These are phyloP conservation scores for Penicillium sp. DNA, from an alignment of 2,329 filamentous ascomycete species.

Conservation along the genomic window DNA sequence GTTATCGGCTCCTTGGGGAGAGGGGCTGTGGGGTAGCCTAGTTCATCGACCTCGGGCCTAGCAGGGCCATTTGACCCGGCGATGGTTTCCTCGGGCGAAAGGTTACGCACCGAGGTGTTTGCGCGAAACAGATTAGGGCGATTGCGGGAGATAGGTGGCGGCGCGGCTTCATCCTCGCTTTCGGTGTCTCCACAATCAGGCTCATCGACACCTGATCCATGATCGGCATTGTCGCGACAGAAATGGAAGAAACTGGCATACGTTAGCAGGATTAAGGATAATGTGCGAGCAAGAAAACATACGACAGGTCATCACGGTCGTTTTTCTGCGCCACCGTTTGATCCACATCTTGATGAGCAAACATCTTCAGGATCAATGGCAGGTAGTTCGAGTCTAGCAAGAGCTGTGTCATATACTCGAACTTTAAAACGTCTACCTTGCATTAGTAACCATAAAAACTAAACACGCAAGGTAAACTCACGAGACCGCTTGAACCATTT, in stretches of 20 bases:
- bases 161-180: slow-evolving; percentile 71
- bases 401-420: slow-evolving; percentile 91
- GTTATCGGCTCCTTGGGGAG: slow-evolving; percentile 73
- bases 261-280: background rate
- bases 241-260: slow-evolving; percentile 79
- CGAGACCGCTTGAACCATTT: slow-evolving; percentile 97
- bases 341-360: slow-evolving; percentile 92
- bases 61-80: slow-evolving; percentile 29
- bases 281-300: slow-evolving; percentile 29
- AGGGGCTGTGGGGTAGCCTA: slow-evolving; percentile 73
- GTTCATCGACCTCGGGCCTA: slow-evolving; percentile 72
- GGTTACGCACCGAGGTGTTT: slow-evolving; percentile 23
- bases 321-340: slow-evolving; percentile 82
- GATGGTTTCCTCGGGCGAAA: slow-evolving; percentile 27
- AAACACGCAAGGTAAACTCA: slow-evolving; percentile 50
- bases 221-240: slow-evolving; percentile 72
- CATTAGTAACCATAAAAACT: slow-evolving; percentile 11
- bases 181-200: slow-evolving; percentile 36
- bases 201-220: slow-evolving; percentile 43
- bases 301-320: slow-evolving; percentile 81
- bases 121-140: slow-evolving; percentile 34
- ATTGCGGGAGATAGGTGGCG: slow-evolving; percentile 75
- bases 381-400: slow-evolving; percentile 94
- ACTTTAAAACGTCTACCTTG: slow-evolving; percentile 78
- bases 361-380: slow-evolving; percentile 86